phyloP scores from a whole-genome alignment of 2,329 filamentous ascomycete species.

The Trichothecium roseum region DNA sequence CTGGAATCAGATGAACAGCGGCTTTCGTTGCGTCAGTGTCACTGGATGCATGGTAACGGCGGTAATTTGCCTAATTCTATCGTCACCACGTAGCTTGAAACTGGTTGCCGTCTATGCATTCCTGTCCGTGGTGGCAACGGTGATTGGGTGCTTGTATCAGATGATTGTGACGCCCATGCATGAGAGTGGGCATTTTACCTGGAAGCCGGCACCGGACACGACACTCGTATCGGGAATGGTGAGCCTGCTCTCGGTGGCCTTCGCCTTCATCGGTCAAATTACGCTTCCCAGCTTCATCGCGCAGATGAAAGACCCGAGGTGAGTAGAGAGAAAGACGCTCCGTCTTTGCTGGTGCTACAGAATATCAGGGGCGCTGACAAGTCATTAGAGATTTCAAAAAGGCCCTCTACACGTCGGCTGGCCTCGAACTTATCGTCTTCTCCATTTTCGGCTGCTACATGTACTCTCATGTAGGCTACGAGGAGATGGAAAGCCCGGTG shows the following conservation, averaged over 20 bases:
- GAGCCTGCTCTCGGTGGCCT: conserved; percentile 3
- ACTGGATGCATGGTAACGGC: background rate
- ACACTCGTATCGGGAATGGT: conserved; percentile 1
- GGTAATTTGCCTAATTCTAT: conserved; percentile 1
- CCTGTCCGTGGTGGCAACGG: background rate
- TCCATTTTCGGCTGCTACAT: conserved; percentile 2
- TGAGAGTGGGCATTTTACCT: background rate
- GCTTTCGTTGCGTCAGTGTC: background rate
- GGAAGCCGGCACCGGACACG: background rate
- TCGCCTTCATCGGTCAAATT: conserved; percentile 3
- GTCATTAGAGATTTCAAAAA: conserved; percentile 4
- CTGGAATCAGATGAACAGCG: background rate
- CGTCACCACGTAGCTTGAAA: background rate
- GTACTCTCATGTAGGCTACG: conserved; percentile 1
- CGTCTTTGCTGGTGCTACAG: background rate
- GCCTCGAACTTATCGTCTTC: conserved; percentile 1
- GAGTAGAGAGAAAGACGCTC: background rate
- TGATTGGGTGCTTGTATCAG: conserved; percentile 1
- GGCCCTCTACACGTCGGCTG: conserved; percentile 2
- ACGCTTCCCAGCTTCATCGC: conserved; percentile 5
- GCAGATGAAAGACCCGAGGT: conserved; percentile 6
- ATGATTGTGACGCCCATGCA: background rate
- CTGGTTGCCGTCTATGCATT: background rate
- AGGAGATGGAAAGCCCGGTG: conserved; percentile 2
- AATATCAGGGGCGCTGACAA: too few relatives aligned